Percentiles rank a stretch among this genome's conserved stretches.
phyloP scores from a whole-genome alignment of 2,329 filamentous ascomycete genomes.

The Xylariaceae sp. region DNA sequence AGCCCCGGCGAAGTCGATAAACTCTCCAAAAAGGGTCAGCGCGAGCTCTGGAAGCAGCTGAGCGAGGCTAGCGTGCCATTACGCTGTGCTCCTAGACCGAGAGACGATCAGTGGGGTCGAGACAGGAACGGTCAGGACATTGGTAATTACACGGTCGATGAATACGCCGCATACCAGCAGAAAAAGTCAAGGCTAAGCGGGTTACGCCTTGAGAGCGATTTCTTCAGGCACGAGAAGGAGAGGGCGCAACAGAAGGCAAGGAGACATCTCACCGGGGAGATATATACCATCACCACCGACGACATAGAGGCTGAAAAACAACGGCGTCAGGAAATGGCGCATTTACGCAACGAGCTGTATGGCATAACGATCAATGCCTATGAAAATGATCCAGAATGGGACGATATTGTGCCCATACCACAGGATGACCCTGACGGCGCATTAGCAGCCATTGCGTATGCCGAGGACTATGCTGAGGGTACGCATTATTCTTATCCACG shows the following conservation, averaged over 20 bases:
- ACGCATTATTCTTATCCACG: conserved; percentile 21
- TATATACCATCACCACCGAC: conserved; percentile 27
- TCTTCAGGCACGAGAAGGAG: conserved; percentile 38
- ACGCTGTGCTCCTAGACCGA: conserved; percentile 36
- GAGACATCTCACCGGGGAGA: conserved; percentile 22
- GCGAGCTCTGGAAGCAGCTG: conserved; percentile 49
- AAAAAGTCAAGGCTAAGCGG: conserved; percentile 40
- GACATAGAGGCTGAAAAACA: conserved; percentile 43
- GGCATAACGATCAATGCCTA: conserved; percentile 41
- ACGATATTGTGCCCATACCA: conserved; percentile 75
- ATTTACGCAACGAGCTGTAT: conserved; percentile 47
- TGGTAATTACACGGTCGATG: conserved; percentile 42
- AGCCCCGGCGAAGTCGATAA: conserved; percentile 35
- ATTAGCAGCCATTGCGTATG: conserved; percentile 88
- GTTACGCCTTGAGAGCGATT: conserved; percentile 40
- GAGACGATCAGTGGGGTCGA: conserved; percentile 41
- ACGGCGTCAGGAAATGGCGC: conserved; percentile 47
- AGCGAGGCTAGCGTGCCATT: conserved; percentile 48
- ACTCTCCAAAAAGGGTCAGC: conserved; percentile 30
- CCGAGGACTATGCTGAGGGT: conserved; percentile 80
- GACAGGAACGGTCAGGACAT: conserved; percentile 47
- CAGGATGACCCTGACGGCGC: conserved; percentile 78
- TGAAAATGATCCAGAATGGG: conserved; percentile 68
- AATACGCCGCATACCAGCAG: conserved; percentile 40
- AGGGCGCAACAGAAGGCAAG: conserved; percentile 4